These are phyloP conservation scores for Vitrella brassicaformis DNA, from an alignment of 73 alveolate species.

Conservation along the genomic window DNA sequence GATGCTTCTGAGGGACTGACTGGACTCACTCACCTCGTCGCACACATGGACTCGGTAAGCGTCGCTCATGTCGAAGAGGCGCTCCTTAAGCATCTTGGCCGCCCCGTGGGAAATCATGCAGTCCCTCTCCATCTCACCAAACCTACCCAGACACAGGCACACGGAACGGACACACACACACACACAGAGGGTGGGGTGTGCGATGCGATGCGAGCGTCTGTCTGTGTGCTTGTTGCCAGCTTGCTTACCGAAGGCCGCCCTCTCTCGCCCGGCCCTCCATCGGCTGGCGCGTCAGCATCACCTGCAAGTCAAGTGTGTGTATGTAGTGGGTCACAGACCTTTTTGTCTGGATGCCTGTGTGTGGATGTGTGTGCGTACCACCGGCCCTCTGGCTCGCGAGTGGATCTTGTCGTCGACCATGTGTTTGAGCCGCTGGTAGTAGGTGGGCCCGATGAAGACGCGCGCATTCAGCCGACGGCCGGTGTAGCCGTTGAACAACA, in stretches of 20 bases:
- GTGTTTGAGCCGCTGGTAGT: conserved; percentile 96
- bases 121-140: conserved; percentile 99
- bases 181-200: too few species aligned
- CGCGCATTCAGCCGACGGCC: conserved; percentile 82
- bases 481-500: conserved; percentile 88
- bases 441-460: conserved; percentile 97
- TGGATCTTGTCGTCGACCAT: conserved; percentile 98
- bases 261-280: conserved; percentile 98
- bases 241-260: conserved; percentile 99
- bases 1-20: neutral
- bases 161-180: too few species aligned
- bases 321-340: neutral
- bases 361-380: neutral
- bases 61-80: conserved; percentile 93
- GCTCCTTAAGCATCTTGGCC: conserved; percentile 48
- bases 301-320: neutral
- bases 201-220: too few species aligned
- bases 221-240: too few species aligned
- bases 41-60: conserved; percentile 91
- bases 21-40: conserved; percentile 14
- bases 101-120: conserved; percentile 98
- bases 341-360: neutral
- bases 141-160: too few species aligned
- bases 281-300: conserved; percentile 83
- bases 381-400: conserved; percentile 71